Base-by-base conservation (phyloP, 2,329 filamentous ascomycete genomes). In the Penicillium sp. region DNA sequence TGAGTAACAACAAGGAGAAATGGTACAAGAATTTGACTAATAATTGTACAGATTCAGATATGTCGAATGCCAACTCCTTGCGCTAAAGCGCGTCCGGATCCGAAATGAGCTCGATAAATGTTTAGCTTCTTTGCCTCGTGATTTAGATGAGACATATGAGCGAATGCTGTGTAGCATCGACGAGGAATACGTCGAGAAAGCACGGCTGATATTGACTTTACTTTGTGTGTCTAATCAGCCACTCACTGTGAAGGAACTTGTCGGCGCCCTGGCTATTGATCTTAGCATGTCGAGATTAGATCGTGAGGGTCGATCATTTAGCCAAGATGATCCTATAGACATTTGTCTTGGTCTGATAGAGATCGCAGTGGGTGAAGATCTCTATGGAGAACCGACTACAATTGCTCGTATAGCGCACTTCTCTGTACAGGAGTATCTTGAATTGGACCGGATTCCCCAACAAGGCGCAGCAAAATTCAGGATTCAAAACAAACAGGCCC, bases 381-480 rank as follows among this genome's bases (percentile, higher is more conserved):
- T 33, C 2, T 2, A 1, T 7, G 17, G 5, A 12, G 0, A 13
- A 4, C 0, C 12, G 10, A 31, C 0, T 31, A 8, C 50, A 15
- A 56, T 40, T 9, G 56, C 67, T 29, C 66, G 62, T 17, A 67
- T 74, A 41, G 69, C 69, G 5, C 70, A 73, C 56, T 73, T 70
- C 52, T 73, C 72, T 3, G 66, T 73, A 0, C 64, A 72, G 48
- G 69, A 73, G 54, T 73, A 74, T 51, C 62, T 74, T 15, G 37
- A 63, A 45, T 72, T 67, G 6, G 63, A 68, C 29, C 64, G 67
- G 5, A 70, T 62, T 17, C 0, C 7, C 3, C 35, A 50, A 46
- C 50, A 55, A 25, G 50, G 17, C 3, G 15, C 59, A 25, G 46
- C 10, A 43, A 43, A 9, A 8, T 60, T 58, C 12, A 25, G 31